These are phyloP conservation scores for Zygosaccharomyces sapae DNA, from an alignment of 1,139 yeast genomes.

Conservation along the genomic window DNA sequence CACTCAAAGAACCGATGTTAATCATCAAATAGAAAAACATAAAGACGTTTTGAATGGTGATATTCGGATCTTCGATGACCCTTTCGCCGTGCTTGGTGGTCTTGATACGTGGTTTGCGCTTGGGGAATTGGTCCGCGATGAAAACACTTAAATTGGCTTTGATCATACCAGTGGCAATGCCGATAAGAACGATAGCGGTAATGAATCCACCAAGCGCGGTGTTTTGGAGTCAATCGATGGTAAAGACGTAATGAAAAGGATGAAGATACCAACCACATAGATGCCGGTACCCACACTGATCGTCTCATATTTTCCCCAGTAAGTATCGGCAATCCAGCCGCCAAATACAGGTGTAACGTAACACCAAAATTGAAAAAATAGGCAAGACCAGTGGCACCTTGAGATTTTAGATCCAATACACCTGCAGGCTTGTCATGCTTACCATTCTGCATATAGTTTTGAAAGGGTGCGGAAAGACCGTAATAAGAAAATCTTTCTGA, in stretches of 20 bases:
- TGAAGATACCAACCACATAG: constrained; percentile 58
- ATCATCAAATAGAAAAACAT: constrained; percentile 76
- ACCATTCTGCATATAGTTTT: constrained; percentile 67
- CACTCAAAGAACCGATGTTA: constrained; percentile 74
- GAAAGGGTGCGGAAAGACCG: constrained; percentile 72
- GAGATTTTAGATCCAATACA: constrained; percentile 56
- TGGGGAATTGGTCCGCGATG: constrained; percentile 69
- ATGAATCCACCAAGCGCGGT: constrained; percentile 41
- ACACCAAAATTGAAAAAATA: constrained; percentile 81
- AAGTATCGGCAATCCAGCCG: constrained; percentile 73
- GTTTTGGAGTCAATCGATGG: constrained; percentile 57
- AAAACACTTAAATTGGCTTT: constrained; percentile 75
- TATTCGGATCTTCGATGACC: constrained; percentile 66
- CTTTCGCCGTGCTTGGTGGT: constrained; percentile 57
- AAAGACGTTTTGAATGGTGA: constrained; percentile 70
- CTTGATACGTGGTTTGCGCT: constrained; percentile 55
- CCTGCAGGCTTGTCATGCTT: constrained; percentile 48
- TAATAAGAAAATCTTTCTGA: constrained; percentile 84
- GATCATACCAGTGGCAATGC: constrained; percentile 79
- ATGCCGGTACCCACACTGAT: constrained; percentile 57
- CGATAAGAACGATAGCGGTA: constrained; percentile 61
- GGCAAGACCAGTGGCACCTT: constrained; percentile 70
- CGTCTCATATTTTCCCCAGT: constrained; percentile 67
- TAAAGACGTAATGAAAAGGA: constrained; percentile 67
- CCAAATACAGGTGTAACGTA: constrained; percentile 76